Evolutionary conservation across 2,329 filamentous ascomycete species (phyloP), one percentile per base, ranked within the genome.

Genomic region (Botrytis pseudocinerea): DNA sequence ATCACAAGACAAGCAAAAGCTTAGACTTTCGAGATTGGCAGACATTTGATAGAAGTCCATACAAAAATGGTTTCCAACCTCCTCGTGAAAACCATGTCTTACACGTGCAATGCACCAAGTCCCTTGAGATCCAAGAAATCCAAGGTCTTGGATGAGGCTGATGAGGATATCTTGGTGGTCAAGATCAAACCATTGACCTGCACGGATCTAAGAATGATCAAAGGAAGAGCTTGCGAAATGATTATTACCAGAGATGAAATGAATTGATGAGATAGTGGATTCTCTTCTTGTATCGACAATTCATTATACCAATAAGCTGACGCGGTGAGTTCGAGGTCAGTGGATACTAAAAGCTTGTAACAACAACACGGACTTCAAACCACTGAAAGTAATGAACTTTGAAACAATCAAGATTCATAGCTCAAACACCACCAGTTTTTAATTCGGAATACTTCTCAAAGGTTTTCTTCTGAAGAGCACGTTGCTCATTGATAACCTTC

Each of bases 401-500:
- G 61, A 59, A 65, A 66, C 28, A 40, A 71, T 40, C n/a, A 64
- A 71, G 35, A 71, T 62, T 38, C 40, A 32, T 22, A 51, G 25
- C 40, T 77, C 64, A 79, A 69, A 70, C 61, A 48, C 73, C 70
- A 38, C 74, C 74, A 64, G 76, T 75, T 73, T 79, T 79, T 38
- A 80, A 75, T 68, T 78, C 75, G 57, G 76, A 76, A 74, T 80
- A 79, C 69, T 79, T 80, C 28, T 78, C 77, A 73, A 77, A 78
- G 32, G 82, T 83, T 77, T 82, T 82, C 74, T 83, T 84, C 75
- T 85, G 83, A 38, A 85, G 79, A 10, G 80, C 80, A 22, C 81
- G 82, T 75, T 85, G 83, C 74, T 84, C 84, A 70, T 83, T 82
- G 66, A 86, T 82, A 74, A 86, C 82, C 63, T 83, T 80, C 79